Conservation (phyloP, 2,329 filamentous ascomycete genomes). For the Stemphylium vesicarium region DNA sequence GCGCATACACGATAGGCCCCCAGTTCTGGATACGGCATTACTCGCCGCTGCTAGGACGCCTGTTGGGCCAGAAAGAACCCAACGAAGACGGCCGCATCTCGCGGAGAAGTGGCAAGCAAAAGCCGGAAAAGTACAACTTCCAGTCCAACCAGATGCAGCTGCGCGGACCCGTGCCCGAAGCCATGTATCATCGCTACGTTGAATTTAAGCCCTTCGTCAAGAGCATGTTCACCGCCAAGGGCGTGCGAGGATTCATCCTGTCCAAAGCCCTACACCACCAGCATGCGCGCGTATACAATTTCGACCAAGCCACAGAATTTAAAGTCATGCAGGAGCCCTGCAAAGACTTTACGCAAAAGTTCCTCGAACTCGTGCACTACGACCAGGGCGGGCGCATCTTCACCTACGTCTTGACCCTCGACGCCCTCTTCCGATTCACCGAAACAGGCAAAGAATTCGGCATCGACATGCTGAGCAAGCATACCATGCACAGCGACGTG, state of each 20-base stretch:
- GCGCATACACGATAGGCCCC: slow-evolving; percentile 82
- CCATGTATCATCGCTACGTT: slow-evolving; percentile 89
- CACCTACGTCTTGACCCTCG: slow-evolving; percentile 89
- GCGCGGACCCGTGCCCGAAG: slow-evolving; percentile 77
- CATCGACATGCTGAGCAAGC: slow-evolving; percentile 90
- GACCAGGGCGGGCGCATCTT: slow-evolving; percentile 86
- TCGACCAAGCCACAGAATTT: slow-evolving; percentile 75
- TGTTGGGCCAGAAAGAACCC: slow-evolving; percentile 70
- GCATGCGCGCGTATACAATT: slow-evolving; percentile 88
- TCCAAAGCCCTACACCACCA: slow-evolving; percentile 90
- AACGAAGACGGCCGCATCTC: slow-evolving; percentile 45
- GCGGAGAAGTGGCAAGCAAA: slow-evolving; percentile 50
- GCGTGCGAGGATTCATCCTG: slow-evolving; percentile 78
- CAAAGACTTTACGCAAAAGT: slow-evolving; percentile 74
- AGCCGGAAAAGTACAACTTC: slow-evolving; percentile 81
- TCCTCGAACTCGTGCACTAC: slow-evolving; percentile 85
- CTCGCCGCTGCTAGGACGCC: slow-evolving; percentile 83
- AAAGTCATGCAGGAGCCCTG: slow-evolving; percentile 71
- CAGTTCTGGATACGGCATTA: slow-evolving; percentile 81
- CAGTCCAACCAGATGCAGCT: slow-evolving; percentile 93
- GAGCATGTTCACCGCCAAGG: slow-evolving; percentile 81
- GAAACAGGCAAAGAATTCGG: slow-evolving; percentile 96
- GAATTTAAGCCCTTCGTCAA: slow-evolving; percentile 92
- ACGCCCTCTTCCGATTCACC: slow-evolving; percentile 86
- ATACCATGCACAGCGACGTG: slow-evolving; percentile 96